Evolutionary conservation across 2,329 filamentous ascomycete genomes (phyloP).

Genomic region (Bipolaris victoriae): DNA sequence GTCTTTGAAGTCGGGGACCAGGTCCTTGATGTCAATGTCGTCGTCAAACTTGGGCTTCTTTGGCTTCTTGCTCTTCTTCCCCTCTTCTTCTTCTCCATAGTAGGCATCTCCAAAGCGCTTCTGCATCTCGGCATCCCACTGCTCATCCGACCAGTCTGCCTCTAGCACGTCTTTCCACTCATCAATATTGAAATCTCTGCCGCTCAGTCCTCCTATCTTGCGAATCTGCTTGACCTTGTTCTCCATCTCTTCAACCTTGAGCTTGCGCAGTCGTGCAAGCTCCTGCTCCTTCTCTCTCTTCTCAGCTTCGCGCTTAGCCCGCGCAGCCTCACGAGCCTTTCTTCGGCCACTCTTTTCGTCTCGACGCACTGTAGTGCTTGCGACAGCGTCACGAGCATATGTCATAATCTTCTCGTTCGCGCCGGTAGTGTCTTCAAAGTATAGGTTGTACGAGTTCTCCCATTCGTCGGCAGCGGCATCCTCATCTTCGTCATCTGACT

Average conservation of each 20-base stretch:
- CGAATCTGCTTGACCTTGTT: conserved; percentile 87
- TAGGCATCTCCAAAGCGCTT: conserved; percentile 89
- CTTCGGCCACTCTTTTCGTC: conserved; percentile 80
- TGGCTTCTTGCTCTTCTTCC: conserved; percentile 57
- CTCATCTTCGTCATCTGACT: conserved; percentile 86
- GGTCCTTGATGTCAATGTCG: conserved; percentile 95
- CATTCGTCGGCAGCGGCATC: conserved; percentile 80
- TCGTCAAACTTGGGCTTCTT: conserved; percentile 95
- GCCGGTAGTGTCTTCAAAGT: conserved; percentile 89
- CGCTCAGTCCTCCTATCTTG: conserved; percentile 80
- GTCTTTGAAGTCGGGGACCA: conserved; percentile 85
- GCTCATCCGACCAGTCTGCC: conserved; percentile 83
- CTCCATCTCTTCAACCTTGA: conserved; percentile 91
- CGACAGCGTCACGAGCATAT: conserved; percentile 85
- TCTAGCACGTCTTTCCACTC: conserved; percentile 87
- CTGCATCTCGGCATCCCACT: conserved; percentile 91
- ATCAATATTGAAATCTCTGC: conserved; percentile 70
- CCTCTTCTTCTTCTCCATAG: conserved; percentile 65
- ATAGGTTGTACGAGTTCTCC: conserved; percentile 92
- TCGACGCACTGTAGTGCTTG: conserved; percentile 81
- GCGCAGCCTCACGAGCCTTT: conserved; percentile 78
- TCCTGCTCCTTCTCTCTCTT: conserved; percentile 79
- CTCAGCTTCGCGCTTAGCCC: conserved; percentile 77
- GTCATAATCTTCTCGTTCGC: conserved; percentile 87
- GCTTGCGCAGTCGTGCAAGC: conserved; percentile 79